Conservation (phyloP, 2,329 filamentous ascomycete species). For the Paracamarosporium sp. region DNA sequence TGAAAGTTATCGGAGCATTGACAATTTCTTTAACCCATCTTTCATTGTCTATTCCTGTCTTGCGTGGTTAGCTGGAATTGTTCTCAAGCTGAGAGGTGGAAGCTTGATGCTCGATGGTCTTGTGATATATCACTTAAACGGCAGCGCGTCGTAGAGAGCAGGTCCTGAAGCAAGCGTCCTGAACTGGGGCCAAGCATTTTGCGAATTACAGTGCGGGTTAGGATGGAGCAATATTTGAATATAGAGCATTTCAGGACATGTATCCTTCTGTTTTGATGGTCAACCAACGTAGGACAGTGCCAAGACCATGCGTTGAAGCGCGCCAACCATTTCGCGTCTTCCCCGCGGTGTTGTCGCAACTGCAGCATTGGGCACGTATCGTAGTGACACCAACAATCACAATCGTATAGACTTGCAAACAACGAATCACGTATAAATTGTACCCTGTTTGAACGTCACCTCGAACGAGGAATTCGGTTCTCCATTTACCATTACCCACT, state of each 20-base stretch:
- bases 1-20: conserved; percentile 4
- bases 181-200: conserved; percentile 1
- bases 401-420: background rate
- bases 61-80: background rate
- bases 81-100: background rate
- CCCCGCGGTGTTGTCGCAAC: conserved; percentile 19
- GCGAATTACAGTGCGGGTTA: conserved; percentile 3
- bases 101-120: background rate
- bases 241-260: conserved; percentile 11
- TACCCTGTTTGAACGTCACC: background rate
- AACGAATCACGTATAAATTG: background rate
- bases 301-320: conserved; percentile 1
- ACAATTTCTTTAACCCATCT: conserved; percentile 5
- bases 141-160: background rate
- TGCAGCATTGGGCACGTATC: background rate
- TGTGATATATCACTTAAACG: background rate
- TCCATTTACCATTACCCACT: background rate
- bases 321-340: conserved; percentile 27
- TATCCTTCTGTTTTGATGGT: background rate
- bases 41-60: conserved; percentile 8
- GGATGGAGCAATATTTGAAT: conserved; percentile 20
- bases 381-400: background rate
- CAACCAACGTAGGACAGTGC: background rate
- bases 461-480: background rate
- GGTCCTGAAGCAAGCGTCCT: conserved; percentile 13